Percentiles rank a stretch among this genome's conserved stretches.
Conservation (phyloP, 2,329 filamentous ascomycete species). For the Stemphylium lycopersici region DNA sequence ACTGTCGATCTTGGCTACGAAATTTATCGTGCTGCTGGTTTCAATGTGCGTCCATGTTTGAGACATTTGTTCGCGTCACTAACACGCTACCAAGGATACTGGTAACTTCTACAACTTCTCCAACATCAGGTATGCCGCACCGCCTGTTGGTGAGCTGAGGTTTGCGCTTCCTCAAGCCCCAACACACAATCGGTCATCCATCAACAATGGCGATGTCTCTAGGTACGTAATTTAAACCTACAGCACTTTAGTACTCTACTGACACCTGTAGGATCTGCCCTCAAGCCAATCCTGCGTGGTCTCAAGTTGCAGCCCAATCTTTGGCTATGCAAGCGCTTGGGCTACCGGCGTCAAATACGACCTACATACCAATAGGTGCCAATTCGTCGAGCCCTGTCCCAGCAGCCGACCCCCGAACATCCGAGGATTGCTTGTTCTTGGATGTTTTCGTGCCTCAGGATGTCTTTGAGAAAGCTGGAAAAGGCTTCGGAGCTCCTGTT, state of each 20-base stretch:
- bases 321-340: conserved; percentile 39
- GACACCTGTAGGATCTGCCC: conserved; percentile 39
- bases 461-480: conserved; percentile 42
- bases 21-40: conserved; percentile 55
- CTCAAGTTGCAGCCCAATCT: conserved; percentile 39
- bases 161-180: conserved; percentile 57
- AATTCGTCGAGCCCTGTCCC: conserved; percentile 35
- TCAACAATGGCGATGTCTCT: conserved; percentile 54
- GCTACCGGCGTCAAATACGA: conserved; percentile 36
- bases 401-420: conserved; percentile 35
- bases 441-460: conserved; percentile 55
- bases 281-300: conserved; percentile 54
- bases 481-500: conserved; percentile 50
- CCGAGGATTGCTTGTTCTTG: conserved; percentile 58
- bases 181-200: conserved; percentile 49
- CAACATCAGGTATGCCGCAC: conserved; percentile 63
- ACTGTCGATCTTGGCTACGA: conserved; percentile 62
- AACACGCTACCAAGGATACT: conserved; percentile 35
- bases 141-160: conserved; percentile 58
- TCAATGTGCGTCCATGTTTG: conserved; percentile 48
- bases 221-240: conserved; percentile 27
- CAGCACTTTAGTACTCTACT: not conserved
- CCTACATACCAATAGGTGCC: conserved; percentile 31
- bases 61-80: conserved; percentile 3
- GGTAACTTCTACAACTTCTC: conserved; percentile 60